Conservation (phyloP, 2,329 filamentous ascomycete genomes). For the Leptographium wingfieldii region DNA sequence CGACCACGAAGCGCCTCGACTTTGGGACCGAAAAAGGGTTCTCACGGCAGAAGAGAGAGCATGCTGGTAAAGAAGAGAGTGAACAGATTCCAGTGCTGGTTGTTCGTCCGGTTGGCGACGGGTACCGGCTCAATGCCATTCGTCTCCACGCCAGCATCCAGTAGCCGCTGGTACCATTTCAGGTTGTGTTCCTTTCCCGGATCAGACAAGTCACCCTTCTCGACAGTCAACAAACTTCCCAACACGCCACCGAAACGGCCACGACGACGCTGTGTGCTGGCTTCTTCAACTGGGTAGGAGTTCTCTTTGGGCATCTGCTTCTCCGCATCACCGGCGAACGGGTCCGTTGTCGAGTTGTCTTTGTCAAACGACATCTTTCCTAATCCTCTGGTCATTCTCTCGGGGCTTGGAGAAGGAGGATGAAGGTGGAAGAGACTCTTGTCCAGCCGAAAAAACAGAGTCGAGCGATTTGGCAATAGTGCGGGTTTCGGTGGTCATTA, state of each 20-base stretch:
- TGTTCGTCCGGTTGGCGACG: constrained; percentile 38
- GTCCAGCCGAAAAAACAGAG: not conserved
- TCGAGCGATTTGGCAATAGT: not conserved
- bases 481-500: not conserved
- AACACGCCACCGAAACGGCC: constrained; percentile 10
- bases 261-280: not conserved
- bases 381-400: not conserved
- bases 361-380: constrained; percentile 5
- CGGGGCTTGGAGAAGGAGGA: not conserved
- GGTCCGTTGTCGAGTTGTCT: not conserved
- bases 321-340: constrained; percentile 11
- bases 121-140: constrained; percentile 46
- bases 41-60: constrained; percentile 44
- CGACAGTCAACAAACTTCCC: constrained; percentile 15
- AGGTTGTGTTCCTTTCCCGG: constrained; percentile 17
- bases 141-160: constrained; percentile 35
- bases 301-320: constrained; percentile 8
- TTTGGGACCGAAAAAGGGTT: constrained; percentile 7
- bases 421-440: not conserved
- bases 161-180: constrained; percentile 28
- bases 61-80: constrained; percentile 48
- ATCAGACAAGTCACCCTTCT: constrained; percentile 22
- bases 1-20: not conserved
- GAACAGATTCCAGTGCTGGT: constrained; percentile 41
- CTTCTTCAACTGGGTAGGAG: not conserved